These are phyloP conservation scores for Grosmannia clavigera DNA, from an alignment of 2,329 filamentous ascomycete species.

Conservation along the genomic window DNA sequence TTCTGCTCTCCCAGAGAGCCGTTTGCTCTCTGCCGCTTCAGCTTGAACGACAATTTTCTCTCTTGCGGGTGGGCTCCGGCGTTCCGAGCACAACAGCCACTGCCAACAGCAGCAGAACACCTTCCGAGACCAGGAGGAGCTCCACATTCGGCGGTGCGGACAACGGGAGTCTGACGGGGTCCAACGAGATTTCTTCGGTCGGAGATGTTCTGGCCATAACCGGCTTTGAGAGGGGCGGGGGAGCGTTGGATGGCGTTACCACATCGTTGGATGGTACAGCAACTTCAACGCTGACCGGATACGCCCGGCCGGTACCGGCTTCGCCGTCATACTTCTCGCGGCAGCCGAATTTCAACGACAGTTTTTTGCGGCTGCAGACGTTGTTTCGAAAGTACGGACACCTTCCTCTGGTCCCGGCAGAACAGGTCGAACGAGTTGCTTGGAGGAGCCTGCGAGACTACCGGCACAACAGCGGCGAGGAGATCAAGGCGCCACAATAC, in stretches of 20 bases:
- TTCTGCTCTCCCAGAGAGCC: constrained; percentile 2
- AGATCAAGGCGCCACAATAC: constrained; percentile 66
- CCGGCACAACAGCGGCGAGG: constrained; percentile 57
- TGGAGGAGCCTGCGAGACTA: constrained; percentile 76
- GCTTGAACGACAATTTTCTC: constrained; percentile 9
- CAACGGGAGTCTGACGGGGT: background rate
- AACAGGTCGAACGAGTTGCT: constrained; percentile 57
- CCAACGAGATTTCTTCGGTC: background rate
- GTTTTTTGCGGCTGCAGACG: constrained; percentile 59
- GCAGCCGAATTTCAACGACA: constrained; percentile 74
- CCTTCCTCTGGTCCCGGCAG: constrained; percentile 55
- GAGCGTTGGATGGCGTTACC: background rate
- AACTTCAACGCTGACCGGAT: constrained; percentile 13
- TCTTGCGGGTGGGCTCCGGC: constrained; percentile 3
- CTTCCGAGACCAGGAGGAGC: background rate
- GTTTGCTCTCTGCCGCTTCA: constrained; percentile 3
- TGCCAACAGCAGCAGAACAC: background rate
- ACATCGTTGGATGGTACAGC: background rate
- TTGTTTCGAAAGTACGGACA: constrained; percentile 60
- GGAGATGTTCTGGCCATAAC: background rate
- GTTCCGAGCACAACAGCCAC: background rate
- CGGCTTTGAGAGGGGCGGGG: background rate
- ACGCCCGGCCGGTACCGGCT: constrained; percentile 65
- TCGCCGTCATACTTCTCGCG: constrained; percentile 94
- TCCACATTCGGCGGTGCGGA: background rate